Conservation (phyloP, 305 asterid species). For the Rubia balearica region DNA sequence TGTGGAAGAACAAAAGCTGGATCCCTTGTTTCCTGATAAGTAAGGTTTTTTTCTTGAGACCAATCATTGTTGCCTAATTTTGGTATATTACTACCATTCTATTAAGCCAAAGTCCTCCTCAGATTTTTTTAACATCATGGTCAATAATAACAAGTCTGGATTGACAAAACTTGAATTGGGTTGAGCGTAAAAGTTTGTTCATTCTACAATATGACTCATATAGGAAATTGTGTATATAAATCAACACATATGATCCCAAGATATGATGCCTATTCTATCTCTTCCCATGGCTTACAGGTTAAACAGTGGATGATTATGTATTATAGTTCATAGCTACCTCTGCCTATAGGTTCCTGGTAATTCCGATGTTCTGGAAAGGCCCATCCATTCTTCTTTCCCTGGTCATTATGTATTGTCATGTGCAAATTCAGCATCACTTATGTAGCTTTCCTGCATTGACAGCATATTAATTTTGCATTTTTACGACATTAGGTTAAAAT, state of each 20-base stretch:
- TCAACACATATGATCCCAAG: neutral
- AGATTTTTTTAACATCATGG: neutral
- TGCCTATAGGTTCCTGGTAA: neutral
- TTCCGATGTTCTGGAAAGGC: neutral
- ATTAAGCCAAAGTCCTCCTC: neutral
- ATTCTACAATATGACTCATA: neutral
- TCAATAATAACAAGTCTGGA: neutral
- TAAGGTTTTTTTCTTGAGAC: conserved; percentile 26
- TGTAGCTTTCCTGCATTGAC: neutral
- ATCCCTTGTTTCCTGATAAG: conserved; percentile 48
- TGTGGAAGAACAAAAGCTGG: conserved; percentile 68
- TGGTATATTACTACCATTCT: neutral
- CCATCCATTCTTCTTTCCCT: neutral
- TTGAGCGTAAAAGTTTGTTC: neutral
- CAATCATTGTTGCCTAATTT: conserved; percentile 10
- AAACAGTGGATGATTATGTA: neutral
- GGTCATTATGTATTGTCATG: neutral
- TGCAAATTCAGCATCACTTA: neutral
- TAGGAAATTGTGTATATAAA: neutral
- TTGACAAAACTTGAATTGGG: neutral
- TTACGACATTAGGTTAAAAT: neutral
- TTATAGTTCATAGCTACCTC: neutral
- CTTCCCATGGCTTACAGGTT: neutral
- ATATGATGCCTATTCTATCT: neutral
- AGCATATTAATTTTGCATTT: neutral